Evolutionary conservation across 192 early-diverging fungal genomes (phyloP).

Genomic region (Linnemannia elongata): DNA sequence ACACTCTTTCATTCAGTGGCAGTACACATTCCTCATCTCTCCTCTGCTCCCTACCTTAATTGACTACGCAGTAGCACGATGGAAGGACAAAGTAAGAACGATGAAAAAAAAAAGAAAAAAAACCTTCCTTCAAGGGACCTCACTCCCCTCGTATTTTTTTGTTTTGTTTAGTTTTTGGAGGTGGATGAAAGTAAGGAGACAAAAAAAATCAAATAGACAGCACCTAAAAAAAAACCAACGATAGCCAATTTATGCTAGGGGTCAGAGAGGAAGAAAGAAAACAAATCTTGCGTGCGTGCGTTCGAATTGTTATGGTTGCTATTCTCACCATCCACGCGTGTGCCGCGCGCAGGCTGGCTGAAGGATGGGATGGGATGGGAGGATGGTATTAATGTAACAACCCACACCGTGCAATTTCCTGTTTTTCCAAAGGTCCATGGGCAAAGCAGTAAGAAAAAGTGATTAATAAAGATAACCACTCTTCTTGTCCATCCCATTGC

Average conservation of each 20-base stretch:
- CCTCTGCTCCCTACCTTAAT: not conserved
- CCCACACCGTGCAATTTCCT: not conserved
- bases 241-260: slow-evolving; percentile 1
- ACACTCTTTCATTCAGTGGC: too few relatives aligned
- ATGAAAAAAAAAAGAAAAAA: slow-evolving; percentile 1
- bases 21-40: not conserved
- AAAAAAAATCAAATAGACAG: not conserved
- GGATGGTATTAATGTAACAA: too few relatives aligned
- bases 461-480: not conserved
- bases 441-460: not conserved
- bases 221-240: not conserved
- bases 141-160: not conserved
- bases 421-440: not conserved
- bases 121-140: not conserved
- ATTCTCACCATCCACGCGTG: not conserved
- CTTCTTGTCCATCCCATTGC: not conserved
- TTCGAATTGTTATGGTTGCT: not conserved
- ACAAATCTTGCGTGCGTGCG: not conserved
- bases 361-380: too few relatives aligned
- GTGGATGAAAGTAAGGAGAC: slow-evolving; percentile 4
- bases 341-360: too few relatives aligned
- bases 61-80: not conserved
- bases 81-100: not conserved
- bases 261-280: not conserved
- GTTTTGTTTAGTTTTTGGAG: slow-evolving; percentile 7